Evolutionary conservation across 2,329 filamentous ascomycete genomes (phyloP).

Genomic region (Tolypocladium inflatum): DNA sequence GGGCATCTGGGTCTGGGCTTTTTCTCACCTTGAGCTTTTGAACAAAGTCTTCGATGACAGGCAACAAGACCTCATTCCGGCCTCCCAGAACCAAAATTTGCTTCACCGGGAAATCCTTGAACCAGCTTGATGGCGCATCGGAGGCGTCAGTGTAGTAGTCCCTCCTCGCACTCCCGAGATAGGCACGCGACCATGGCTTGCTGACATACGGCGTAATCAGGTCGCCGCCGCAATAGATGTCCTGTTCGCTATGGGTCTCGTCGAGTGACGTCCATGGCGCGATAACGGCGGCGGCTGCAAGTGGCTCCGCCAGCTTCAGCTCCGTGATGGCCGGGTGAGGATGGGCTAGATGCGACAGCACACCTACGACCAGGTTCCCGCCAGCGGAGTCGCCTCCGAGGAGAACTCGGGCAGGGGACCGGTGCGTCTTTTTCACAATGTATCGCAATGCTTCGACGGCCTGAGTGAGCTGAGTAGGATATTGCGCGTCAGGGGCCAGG

Average conservation of each 20-base stretch:
- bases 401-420: slow-evolving; percentile 6
- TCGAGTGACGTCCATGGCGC: slow-evolving; percentile 11
- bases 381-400: slow-evolving; percentile 14
- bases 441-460: slow-evolving; percentile 10
- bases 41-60: slow-evolving; percentile 8
- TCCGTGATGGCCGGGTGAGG: slow-evolving; percentile 9
- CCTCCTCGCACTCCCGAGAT: slow-evolving; percentile 4
- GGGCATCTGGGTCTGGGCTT: neutral
- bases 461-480: slow-evolving; percentile 12
- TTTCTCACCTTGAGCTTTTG: slow-evolving; percentile 9
- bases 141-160: slow-evolving; percentile 11
- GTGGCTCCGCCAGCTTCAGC: slow-evolving; percentile 6
- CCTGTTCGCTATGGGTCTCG: slow-evolving; percentile 2
- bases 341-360: slow-evolving; percentile 12
- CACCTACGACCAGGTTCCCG: slow-evolving; percentile 11
- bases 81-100: slow-evolving; percentile 9
- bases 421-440: slow-evolving; percentile 5
- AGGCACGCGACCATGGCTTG: slow-evolving; percentile 5
- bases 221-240: slow-evolving; percentile 9
- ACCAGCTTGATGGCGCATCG: slow-evolving; percentile 10
- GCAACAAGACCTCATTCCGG: slow-evolving; percentile 10
- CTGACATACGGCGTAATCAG: slow-evolving; percentile 7
- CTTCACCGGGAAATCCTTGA: slow-evolving; percentile 8
- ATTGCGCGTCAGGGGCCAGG: slow-evolving; percentile 9
- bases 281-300: slow-evolving; percentile 7